Percentiles rank a stretch among this genome's conserved stretches.
Evolutionary conservation across 2,329 filamentous ascomycete species (phyloP).

Genomic region (Aspergillaceae sp.): DNA sequence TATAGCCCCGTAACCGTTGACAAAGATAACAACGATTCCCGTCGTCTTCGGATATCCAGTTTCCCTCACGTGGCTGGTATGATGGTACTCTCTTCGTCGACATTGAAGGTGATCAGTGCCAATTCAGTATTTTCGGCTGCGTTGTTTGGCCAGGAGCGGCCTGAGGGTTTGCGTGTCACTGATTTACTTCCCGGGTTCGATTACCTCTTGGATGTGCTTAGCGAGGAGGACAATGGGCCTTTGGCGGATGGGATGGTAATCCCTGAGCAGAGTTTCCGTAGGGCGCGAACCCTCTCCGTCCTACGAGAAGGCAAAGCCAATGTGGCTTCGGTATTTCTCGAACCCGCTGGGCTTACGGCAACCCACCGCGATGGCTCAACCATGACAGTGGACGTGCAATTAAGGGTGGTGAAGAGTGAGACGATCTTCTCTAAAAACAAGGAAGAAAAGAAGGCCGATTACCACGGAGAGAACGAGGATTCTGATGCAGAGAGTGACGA

Average conservation of each 20-base stretch:
- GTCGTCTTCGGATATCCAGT: constrained; percentile 76
- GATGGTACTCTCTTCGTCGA: constrained; percentile 74
- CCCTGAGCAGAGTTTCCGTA: constrained; percentile 89
- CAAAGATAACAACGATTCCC: constrained; percentile 50
- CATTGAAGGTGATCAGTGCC: constrained; percentile 75
- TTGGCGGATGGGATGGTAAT: constrained; percentile 92
- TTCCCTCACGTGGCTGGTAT: constrained; percentile 97
- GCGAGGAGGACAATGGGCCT: constrained; percentile 74
- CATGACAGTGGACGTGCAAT: constrained; percentile 89
- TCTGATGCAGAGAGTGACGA: constrained; percentile 19
- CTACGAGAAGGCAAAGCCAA: constrained; percentile 76
- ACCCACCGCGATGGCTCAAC: constrained; percentile 85
- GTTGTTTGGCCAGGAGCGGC: constrained; percentile 78
- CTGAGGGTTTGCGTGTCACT: constrained; percentile 70
- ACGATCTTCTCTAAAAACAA: constrained; percentile 52
- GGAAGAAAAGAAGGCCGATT: constrained; percentile 57
- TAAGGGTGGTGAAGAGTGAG: constrained; percentile 90
- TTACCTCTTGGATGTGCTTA: constrained; percentile 69
- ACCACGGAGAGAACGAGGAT: constrained; percentile 45
- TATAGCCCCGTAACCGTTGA: constrained; percentile 80
- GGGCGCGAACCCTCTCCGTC: constrained; percentile 74
- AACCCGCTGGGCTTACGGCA: constrained; percentile 74
- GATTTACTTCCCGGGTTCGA: constrained; percentile 82
- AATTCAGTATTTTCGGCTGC: constrained; percentile 92
- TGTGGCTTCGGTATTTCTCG: constrained; percentile 67